A percentile compares a stretch with the other conserved stretches of the same genome.
These are phyloP conservation scores for Ulota crispa DNA, from an alignment of 225 moss, liverwort and hornwort species.

Conservation along the genomic window DNA sequence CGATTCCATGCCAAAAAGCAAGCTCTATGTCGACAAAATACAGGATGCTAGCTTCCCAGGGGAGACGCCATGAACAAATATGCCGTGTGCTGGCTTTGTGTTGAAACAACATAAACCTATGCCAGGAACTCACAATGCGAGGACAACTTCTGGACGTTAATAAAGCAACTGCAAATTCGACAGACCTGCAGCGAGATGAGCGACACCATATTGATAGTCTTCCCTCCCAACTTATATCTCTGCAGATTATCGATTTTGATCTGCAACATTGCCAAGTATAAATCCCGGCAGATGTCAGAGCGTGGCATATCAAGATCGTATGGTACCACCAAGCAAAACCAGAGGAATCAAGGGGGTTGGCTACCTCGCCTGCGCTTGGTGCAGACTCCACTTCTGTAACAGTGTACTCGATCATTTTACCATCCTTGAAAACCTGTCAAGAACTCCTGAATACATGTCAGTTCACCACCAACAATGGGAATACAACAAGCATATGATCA, in stretches of 20 bases:
- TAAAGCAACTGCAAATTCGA: not conserved
- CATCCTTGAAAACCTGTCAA: constrained; percentile 75
- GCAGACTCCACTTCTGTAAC: constrained; percentile 65
- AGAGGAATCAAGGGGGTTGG: not conserved
- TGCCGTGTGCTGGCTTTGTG: not conserved
- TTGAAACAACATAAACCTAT: not conserved
- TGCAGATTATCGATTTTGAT: constrained; percentile 76
- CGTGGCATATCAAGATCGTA: not conserved
- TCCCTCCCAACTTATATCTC: constrained; percentile 67
- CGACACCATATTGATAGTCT: constrained; percentile 71
- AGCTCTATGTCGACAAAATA: not conserved
- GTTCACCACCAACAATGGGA: not conserved
- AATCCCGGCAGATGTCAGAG: constrained; percentile 9
- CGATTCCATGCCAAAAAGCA: not conserved
- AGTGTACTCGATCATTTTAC: constrained; percentile 57
- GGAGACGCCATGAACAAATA: not conserved
- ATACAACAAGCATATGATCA: not conserved
- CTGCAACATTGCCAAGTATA: constrained; percentile 33
- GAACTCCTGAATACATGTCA: constrained; percentile 10
- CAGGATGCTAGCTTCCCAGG: not conserved
- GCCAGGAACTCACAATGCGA: not conserved
- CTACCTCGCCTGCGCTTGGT: constrained; percentile 70
- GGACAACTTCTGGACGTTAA: not conserved
- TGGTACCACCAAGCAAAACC: not conserved
- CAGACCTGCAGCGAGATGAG: constrained; percentile 76